Base-by-base conservation (phyloP, 345 rosid species). In the Draba incana region DNA sequence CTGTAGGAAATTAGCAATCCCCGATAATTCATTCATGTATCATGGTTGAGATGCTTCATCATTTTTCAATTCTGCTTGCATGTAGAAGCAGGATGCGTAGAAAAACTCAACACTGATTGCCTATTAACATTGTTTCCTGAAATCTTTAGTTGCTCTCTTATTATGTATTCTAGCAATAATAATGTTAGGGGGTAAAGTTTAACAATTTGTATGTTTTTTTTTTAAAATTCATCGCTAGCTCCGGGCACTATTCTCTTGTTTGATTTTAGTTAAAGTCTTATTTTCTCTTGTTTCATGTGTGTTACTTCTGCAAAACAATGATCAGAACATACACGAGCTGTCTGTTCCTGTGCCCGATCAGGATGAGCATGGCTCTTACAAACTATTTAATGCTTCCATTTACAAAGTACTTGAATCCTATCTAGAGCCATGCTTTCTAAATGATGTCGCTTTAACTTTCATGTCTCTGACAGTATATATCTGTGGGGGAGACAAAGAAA, bases 311-410 rank as follows among this genome's bases (percentile, higher is more conserved):
- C 53, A 33, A 56, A 70, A 71, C 35, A 28, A 53, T 72, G 71
- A 70, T 63, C 93, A 90, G 97, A 90, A 90, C 71, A 77, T 88
- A 78, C 94, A 85, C 72, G 78, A 85, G 37, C 77, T 87, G 72
- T 70, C 69, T 71, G 64, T 90, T 70, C 85, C 96, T 57, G 35
- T 45, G 13, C 57, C 81, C 16, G 15, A 53, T 59, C 70, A 31
- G 60, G 81, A 81, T 71, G 72, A 68, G 66, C 82, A 79, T 16
- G 72, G 79, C 43, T 62, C 75, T n/a, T 70, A 69, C 54, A 76
- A 39, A 45, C 84, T 92, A 73, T 57, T 62, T 30, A 83, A 82
- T 77, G 86, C 96, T 70, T 80, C 91, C 30, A 69, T 83, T 41
- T 68, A 65, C 78, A 85, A 86, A 97, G 96, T 93, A 67, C 57